Evolutionary conservation across 495 filamentous ascomycete genomes (phyloP).

Genomic region (Penicillium diatomitis): DNA sequence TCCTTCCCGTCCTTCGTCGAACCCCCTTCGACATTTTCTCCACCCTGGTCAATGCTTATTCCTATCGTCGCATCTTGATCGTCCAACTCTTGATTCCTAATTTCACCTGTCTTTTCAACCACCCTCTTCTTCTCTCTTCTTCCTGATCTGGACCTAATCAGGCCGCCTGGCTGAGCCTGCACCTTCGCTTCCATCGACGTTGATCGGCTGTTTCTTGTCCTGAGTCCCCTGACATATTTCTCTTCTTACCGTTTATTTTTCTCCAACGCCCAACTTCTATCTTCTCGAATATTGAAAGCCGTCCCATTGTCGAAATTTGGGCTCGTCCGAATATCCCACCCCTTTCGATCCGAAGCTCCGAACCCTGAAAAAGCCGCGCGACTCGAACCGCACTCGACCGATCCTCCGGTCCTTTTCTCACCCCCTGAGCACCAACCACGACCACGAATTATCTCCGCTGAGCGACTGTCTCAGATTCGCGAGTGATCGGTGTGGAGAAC

Average conservation of each 20-base stretch:
- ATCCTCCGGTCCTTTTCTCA: slow-evolving; percentile 1
- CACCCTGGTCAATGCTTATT: slow-evolving; percentile 2
- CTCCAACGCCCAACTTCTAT: no score
- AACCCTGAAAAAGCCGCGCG: no score
- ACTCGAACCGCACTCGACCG: no score
- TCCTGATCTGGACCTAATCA: slow-evolving; percentile 26
- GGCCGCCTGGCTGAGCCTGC: slow-evolving; percentile 21
- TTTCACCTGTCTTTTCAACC: not conserved
- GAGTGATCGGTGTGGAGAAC: slow-evolving; percentile 7
- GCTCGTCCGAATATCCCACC: no score
- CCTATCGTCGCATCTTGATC: slow-evolving; percentile 16
- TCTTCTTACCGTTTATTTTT: slow-evolving; percentile 7
- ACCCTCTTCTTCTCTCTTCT: slow-evolving; percentile 2
- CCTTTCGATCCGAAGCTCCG: no score
- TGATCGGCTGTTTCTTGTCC: slow-evolving; percentile 9
- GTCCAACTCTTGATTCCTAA: no score
- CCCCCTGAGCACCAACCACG: not conserved
- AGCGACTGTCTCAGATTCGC: not conserved
- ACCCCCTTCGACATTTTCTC: not conserved
- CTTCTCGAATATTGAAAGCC: no score
- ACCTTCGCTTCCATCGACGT: slow-evolving; percentile 13
- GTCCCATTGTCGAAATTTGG: no score
- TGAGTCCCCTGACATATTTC: not conserved
- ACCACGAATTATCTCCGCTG: no score
- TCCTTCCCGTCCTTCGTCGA: slow-evolving; percentile 10